Conservation (phyloP, 495 filamentous ascomycete species). For the Penicillium roqueforti region DNA sequence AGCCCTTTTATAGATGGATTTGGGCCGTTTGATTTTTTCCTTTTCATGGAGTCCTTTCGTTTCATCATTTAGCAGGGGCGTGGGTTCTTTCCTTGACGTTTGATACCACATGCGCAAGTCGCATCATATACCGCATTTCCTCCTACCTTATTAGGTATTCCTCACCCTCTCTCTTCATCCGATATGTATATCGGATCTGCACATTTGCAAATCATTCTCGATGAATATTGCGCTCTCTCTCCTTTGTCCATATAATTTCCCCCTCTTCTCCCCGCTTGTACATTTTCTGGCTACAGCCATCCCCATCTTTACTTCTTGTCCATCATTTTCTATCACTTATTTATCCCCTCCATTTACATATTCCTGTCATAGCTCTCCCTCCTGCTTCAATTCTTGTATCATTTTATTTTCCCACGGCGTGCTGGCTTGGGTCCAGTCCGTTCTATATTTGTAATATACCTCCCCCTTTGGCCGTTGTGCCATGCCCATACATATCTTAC, state of each 20-base stretch:
- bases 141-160: slow-evolving; percentile 9
- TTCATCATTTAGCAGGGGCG: slow-evolving; percentile 18
- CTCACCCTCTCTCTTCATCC: slow-evolving; percentile 15
- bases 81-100: slow-evolving; percentile 19
- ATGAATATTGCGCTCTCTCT: slow-evolving; percentile 28
- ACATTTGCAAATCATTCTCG: slow-evolving; percentile 15
- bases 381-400: slow-evolving; percentile 12
- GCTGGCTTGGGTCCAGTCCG: slow-evolving; percentile 27
- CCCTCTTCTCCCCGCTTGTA: slow-evolving; percentile 18
- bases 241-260: slow-evolving; percentile 32
- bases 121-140: slow-evolving; percentile 30
- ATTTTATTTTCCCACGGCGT: slow-evolving; percentile 1
- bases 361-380: slow-evolving; percentile 8
- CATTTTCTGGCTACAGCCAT: slow-evolving; percentile 21
- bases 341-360: slow-evolving; percentile 21
- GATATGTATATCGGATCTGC: slow-evolving; percentile 15
- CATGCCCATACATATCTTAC: slow-evolving; percentile 23
- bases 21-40: slow-evolving; percentile 35
- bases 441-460: slow-evolving; percentile 41
- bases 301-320: slow-evolving; percentile 9
- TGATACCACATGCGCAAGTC: slow-evolving; percentile 41
- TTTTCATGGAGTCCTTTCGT: slow-evolving; percentile 25
- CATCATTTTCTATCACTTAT: slow-evolving; percentile 15
- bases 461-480: slow-evolving; percentile 18
- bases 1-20: slow-evolving; percentile 41